Conservation (phyloP, 352 stramenopile genomes). For the Hyaloperonospora arabidopsidis region DNA sequence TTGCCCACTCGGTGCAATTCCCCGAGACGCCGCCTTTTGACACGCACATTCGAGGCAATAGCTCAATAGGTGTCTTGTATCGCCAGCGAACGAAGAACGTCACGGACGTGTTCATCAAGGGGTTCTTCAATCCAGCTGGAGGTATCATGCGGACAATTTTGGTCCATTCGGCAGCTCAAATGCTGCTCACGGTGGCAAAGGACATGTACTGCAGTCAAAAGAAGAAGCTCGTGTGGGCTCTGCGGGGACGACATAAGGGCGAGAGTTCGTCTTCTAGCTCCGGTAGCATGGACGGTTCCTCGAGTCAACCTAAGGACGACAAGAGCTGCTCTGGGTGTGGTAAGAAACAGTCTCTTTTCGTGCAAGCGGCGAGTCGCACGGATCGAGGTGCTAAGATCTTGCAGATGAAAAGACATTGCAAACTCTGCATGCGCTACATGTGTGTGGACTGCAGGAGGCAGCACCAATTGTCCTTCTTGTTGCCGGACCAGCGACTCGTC, state of each 20-base stretch:
- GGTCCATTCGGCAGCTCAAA: conserved; percentile 22
- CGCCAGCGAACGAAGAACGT: conserved; percentile 36
- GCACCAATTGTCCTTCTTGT: conserved; percentile 30
- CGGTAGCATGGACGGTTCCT: conserved; percentile 8
- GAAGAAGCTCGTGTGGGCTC: conserved; percentile 56
- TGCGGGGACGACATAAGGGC: conserved; percentile 22
- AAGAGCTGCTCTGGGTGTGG: neutral
- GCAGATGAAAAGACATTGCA: conserved; percentile 24
- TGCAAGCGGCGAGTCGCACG: conserved; percentile 17
- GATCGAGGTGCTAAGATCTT: conserved; percentile 18
- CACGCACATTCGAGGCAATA: conserved; percentile 36
- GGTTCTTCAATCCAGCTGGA: conserved; percentile 32
- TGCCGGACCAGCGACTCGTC: conserved; percentile 20
- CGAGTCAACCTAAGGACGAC: neutral
- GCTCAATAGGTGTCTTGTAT: conserved; percentile 52
- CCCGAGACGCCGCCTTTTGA: conserved; percentile 34
- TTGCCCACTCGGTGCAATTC: conserved; percentile 39
- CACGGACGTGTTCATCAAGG: conserved; percentile 51
- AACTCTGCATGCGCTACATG: conserved; percentile 37
- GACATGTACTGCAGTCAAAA: conserved; percentile 45
- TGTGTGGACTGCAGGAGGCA: conserved; percentile 42
- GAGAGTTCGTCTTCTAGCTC: conserved; percentile 13
- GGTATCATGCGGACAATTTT: conserved; percentile 35
- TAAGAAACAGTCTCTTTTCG: conserved; percentile 18
- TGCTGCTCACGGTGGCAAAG: conserved; percentile 29